phyloP scores from a whole-genome alignment of 192 early-diverging fungal species.

The Radiomyces spectabilis region DNA sequence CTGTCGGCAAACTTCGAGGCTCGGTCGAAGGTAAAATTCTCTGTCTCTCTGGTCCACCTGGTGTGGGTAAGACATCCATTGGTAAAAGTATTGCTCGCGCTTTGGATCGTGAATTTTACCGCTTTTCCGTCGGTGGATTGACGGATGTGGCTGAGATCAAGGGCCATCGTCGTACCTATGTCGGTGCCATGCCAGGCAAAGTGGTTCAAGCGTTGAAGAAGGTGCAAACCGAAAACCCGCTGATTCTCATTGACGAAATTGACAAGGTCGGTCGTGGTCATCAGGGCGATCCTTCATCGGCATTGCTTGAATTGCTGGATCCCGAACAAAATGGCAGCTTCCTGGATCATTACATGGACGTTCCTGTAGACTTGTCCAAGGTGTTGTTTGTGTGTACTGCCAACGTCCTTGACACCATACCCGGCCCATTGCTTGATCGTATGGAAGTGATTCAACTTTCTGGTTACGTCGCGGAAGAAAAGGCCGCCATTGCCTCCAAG shows the following conservation, averaged over 20 bases:
- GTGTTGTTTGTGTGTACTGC: slow-evolving; percentile 99
- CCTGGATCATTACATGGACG: slow-evolving; percentile 99
- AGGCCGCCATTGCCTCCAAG: slow-evolving; percentile 88
- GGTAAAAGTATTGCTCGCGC: slow-evolving; percentile 97
- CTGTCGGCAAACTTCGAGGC: slow-evolving; percentile 91
- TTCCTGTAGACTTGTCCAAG: slow-evolving; percentile 95
- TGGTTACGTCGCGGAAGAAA: slow-evolving; percentile 84
- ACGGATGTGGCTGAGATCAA: slow-evolving; percentile 99
- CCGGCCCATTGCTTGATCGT: slow-evolving; percentile 93
- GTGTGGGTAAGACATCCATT: slow-evolving; percentile 97
- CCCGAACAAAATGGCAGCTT: slow-evolving; percentile 97
- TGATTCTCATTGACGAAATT: slow-evolving; percentile 98
- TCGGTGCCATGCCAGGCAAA: slow-evolving; percentile 99
- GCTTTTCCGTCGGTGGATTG: slow-evolving; percentile 95
- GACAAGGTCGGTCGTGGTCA: slow-evolving; percentile 97
- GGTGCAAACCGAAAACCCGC: slow-evolving; percentile 96
- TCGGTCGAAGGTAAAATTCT: slow-evolving; percentile 99
- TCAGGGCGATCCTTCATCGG: slow-evolving; percentile 96
- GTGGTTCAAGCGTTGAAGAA: slow-evolving; percentile 98
- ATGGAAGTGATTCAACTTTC: slow-evolving; percentile 98
- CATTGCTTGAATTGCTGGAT: slow-evolving; percentile 91
- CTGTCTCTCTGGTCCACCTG: slow-evolving; percentile 97
- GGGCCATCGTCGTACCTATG: slow-evolving; percentile 97
- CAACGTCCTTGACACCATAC: slow-evolving; percentile 95
- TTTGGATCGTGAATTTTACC: slow-evolving; percentile 88